Evolutionary conservation across 345 rosid species (phyloP).

Genomic region (Carallia pectinifolia): DNA sequence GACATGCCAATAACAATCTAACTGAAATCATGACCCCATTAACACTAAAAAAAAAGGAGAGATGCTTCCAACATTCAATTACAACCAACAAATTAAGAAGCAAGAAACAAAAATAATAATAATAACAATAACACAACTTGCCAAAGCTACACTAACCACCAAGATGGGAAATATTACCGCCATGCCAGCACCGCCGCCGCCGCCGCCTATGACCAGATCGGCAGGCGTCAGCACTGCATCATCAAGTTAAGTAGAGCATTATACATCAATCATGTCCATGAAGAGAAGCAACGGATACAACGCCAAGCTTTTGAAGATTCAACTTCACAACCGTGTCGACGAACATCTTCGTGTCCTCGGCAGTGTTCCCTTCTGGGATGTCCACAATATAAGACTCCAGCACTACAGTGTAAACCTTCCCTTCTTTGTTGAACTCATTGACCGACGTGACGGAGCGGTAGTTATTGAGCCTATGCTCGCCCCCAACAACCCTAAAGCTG

Average conservation of each 20-base stretch:
- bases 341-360: conserved; percentile 79
- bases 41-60: neutral
- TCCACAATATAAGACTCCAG: conserved; percentile 79
- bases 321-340: conserved; percentile 88
- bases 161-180: neutral
- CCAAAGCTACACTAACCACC: neutral
- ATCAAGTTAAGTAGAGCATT: no score
- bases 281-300: conserved; percentile 44
- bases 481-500: conserved; percentile 82
- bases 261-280: conserved; percentile 38
- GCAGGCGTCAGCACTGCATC: neutral
- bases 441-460: conserved; percentile 78
- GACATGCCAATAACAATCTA: neutral
- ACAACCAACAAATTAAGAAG: neutral
- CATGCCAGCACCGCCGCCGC: neutral
- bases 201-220: neutral
- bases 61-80: neutral
- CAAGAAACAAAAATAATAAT: neutral
- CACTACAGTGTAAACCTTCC: conserved; percentile 54
- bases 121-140: neutral
- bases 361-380: conserved; percentile 78
- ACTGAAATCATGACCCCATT: neutral
- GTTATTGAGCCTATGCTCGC: conserved; percentile 74
- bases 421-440: conserved; percentile 52
- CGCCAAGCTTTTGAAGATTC: conserved; percentile 83